A percentile compares a stretch with the other conserved stretches of the same genome.
Evolutionary conservation across 257 asterid genomes (phyloP).

Genomic region (Prunella vulgaris): DNA sequence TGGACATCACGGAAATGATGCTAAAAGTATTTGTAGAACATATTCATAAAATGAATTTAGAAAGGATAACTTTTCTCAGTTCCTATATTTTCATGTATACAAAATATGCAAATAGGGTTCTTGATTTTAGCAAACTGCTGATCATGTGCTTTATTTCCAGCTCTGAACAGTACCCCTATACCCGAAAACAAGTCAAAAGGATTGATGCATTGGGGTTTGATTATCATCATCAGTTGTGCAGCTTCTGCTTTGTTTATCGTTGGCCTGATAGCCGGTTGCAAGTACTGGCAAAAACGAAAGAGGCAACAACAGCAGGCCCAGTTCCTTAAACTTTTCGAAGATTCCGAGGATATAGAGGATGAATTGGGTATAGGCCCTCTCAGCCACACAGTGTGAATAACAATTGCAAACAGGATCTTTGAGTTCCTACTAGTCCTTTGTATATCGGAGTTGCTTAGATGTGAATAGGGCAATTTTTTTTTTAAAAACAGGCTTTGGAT

Average conservation of each 20-base stretch:
- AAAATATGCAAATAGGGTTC: not conserved
- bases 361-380: constrained; percentile 64
- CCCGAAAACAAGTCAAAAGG: constrained; percentile 18
- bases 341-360: constrained; percentile 58
- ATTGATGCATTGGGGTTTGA: constrained; percentile 44
- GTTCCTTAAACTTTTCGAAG: constrained; percentile 64
- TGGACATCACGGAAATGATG: not conserved
- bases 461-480: constrained; percentile 8
- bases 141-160: constrained; percentile 28
- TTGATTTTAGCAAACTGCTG: not conserved
- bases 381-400: constrained; percentile 32
- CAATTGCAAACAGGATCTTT: not conserved
- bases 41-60: not conserved
- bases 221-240: constrained; percentile 26
- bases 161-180: constrained; percentile 28
- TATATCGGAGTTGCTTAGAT: not conserved
- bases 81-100: not conserved
- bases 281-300: constrained; percentile 56
- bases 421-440: not conserved
- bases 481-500: not conserved
- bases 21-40: too few relatives aligned
- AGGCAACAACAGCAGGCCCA: constrained; percentile 79
- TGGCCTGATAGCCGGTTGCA: constrained; percentile 43
- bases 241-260: constrained; percentile 26
- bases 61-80: not conserved